Evolutionary conservation across 345 rosid genomes (phyloP), one percentile per base, ranked within the genome.

Genomic region (Rhizophora apiculata): DNA sequence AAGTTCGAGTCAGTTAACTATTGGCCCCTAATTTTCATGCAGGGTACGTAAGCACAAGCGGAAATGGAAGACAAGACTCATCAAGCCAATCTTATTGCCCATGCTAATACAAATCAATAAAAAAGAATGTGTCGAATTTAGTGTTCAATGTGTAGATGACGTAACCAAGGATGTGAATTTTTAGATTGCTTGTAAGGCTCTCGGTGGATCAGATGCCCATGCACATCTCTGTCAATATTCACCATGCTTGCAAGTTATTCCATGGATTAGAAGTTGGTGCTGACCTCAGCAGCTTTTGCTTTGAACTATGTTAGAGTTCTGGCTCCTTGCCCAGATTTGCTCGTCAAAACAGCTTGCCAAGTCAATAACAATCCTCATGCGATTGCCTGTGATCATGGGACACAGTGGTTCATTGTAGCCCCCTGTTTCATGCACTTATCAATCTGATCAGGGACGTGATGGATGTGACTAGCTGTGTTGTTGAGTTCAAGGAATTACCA

Each of bases 281-380:
- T 88, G 39, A 71, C 88, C 59, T 64, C 86, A 26, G 84, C 89
- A 26, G 93, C 93, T 10, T 88, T 88, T 64, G 85, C 90, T 16
- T 75, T 86, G 60, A 80, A 83, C 78, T 86, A 86, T 19, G 93
- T 90, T 90, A 43, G 90, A 88, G 69, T 88, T 86, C 73, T 84
- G 89, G 90, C 86, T 82, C 49, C 86, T 88, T 22, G 86, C 86
- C 39, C 87, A 86, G 57, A 84, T 86, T 74, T 85, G 79, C 79
- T 79, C 87, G 6, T 74, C 85, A 46, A 82, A 86, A 78, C 87
- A 75, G 56, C 87, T 88, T 2, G 90, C 88, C 54, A 84, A 85
- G 65, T 83, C 93, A 49, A 73, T 86, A 77, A 85, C 87, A 62
- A 79, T 77, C 76, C 83, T 88, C 67, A 88, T 67, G 73, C 90